Evolutionary conservation across 129 eudicot species (phyloP), one percentile per base, ranked within the genome.

Genomic region (Escallonia herrerae): DNA sequence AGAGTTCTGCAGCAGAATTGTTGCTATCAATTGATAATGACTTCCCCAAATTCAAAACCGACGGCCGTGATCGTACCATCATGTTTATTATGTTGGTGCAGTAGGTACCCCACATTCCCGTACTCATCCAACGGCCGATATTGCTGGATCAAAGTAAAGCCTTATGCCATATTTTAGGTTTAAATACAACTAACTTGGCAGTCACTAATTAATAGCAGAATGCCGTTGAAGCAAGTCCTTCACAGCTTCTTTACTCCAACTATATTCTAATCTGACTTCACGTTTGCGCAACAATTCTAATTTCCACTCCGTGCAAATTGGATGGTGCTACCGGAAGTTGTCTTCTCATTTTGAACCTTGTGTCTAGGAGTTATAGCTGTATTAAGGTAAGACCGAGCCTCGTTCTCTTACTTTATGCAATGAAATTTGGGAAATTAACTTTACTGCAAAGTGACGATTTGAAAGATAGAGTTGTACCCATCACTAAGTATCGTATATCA

Each of bases 11-110:
- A 53, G 3, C 61, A 38, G 76, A 42, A 55, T 72, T 54, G 69
- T 75, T 40, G 74, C 70, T 55, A 49, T 75, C 80, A 56, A 54
- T 5, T 62, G 74, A 75, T 46, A 6, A 12, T 40, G 62, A 60
- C 79, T 43, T 15, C 52, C 48, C 10, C 62, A 1, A 8, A 5
- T 64, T 63, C 58, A 59, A 38, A 63, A 69, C 5, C 63, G n/a
- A 54, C 55, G 61, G 74, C 47, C 40, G 4, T n/a, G 58, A 74
- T 55, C 41, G 68, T 47, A 65, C 11, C 41, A 67, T 11, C 15
- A 4, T 13, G n/a, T 5, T 7, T 40, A 41, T 64, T 22, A 51
- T 47, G 8, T 4, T 33, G 10, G 22, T 42, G 68, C 56, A 37
- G 43, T n/a, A 37, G 41, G 63, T 11, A 22, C 33, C 67, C 53